Evolutionary conservation across 306 rosid genomes (phyloP).

Genomic region (Ormosia semicastrata): DNA sequence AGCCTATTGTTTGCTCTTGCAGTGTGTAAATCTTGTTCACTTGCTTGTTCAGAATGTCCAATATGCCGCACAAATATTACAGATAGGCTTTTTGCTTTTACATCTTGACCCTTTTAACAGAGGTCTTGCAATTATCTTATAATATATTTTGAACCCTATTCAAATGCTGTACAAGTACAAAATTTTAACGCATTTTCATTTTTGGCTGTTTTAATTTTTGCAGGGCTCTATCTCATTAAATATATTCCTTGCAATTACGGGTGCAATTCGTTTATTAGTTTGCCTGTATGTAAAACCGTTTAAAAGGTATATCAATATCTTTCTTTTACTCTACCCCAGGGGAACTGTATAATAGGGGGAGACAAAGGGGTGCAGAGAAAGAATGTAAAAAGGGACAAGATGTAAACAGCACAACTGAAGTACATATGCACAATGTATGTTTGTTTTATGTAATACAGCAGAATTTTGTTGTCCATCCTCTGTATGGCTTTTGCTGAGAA

Average conservation of each 20-base stretch:
- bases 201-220: conserved; percentile 23
- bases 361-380: conserved; percentile 37
- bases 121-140: conserved; percentile 43
- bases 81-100: conserved; percentile 96
- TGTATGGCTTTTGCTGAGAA: conserved; percentile 18
- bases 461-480: conserved; percentile 41
- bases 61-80: conserved; percentile 92
- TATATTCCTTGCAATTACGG: conserved; percentile 45
- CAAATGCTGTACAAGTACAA: not conserved
- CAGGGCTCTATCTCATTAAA: conserved; percentile 54
- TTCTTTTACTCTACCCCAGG: conserved; percentile 41
- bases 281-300: conserved; percentile 70
- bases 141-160: not conserved
- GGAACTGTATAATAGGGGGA: conserved; percentile 64
- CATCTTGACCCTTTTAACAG: conserved; percentile 50
- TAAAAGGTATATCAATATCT: conserved; percentile 61
- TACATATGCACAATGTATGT: conserved; percentile 41
- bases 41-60: conserved; percentile 98
- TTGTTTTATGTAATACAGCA: conserved; percentile 41
- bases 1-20: conserved; percentile 27
- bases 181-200: not conserved
- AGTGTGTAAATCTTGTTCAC: conserved; percentile 95
- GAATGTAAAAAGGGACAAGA: conserved; percentile 34
- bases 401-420: conserved; percentile 39
- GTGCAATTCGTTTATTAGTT: conserved; percentile 85